Conservation (phyloP, 1,284 basidiomycete species). For the Sporisorium exsertum region DNA sequence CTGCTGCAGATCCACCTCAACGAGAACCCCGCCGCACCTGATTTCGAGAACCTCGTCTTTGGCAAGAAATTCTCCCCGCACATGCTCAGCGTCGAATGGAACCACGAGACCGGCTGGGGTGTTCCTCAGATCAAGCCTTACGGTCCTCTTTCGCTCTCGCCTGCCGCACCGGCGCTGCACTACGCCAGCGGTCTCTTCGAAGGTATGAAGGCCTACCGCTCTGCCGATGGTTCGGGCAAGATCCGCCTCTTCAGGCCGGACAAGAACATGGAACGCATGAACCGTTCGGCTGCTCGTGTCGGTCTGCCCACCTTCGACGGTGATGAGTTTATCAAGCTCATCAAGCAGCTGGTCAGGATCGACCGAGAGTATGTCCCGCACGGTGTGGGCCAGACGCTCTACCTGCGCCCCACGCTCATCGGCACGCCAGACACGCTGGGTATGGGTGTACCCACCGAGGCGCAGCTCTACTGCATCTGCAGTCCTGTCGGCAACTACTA, state of each 20-base stretch:
- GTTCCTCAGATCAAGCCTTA: slow-evolving; percentile 83
- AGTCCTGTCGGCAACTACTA: slow-evolving; percentile 58
- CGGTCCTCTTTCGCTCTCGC: slow-evolving; percentile 47
- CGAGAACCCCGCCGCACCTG: slow-evolving; percentile 33
- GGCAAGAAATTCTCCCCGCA: slow-evolving; percentile 81
- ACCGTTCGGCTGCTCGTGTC: slow-evolving; percentile 50
- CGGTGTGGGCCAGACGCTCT: slow-evolving; percentile 46
- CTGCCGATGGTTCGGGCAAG: slow-evolving; percentile 43
- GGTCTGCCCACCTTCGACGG: slow-evolving; percentile 53
- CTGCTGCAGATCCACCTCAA: slow-evolving; percentile 49
- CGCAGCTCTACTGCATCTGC: slow-evolving; percentile 58
- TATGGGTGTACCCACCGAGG: slow-evolving; percentile 53
- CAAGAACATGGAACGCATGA: slow-evolving; percentile 61
- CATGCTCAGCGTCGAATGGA: slow-evolving; percentile 90
- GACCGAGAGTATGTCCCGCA: slow-evolving; percentile 49
- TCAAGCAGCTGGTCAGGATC: slow-evolving; percentile 50
- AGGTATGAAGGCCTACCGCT: slow-evolving; percentile 59
- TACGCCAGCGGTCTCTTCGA: slow-evolving; percentile 54
- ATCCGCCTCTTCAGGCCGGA: slow-evolving; percentile 54
- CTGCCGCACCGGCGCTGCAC: slow-evolving; percentile 50
- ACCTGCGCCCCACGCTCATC: slow-evolving; percentile 56
- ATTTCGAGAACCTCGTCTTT: slow-evolving; percentile 71
- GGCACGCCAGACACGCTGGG: slow-evolving; percentile 51
- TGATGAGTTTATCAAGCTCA: slow-evolving; percentile 53
- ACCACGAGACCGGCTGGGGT: slow-evolving; percentile 79